phyloP scores from a whole-genome alignment of 2,329 filamentous ascomycete species.

The Alternaria arborescens region DNA sequence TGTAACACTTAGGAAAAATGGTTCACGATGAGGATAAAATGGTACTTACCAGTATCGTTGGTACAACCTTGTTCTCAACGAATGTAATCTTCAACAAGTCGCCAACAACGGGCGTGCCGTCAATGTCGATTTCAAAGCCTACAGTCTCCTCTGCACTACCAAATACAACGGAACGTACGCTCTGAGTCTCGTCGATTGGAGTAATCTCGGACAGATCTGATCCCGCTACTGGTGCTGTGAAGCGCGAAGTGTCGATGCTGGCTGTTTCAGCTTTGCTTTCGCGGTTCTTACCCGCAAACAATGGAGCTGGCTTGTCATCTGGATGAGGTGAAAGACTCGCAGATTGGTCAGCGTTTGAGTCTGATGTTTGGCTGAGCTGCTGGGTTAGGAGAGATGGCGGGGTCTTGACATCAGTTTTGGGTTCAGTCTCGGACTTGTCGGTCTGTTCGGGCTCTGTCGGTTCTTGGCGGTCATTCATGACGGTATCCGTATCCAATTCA shows the following conservation, averaged over 20 bases:
- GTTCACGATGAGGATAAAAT: background rate
- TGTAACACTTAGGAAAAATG: slow-evolving; percentile 48
- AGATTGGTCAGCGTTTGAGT: slow-evolving; percentile 38
- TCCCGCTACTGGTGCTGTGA: slow-evolving; percentile 37
- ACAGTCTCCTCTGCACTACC: slow-evolving; percentile 41
- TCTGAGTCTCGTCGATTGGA: slow-evolving; percentile 49
- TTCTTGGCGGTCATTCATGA: slow-evolving; percentile 53
- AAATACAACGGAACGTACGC: slow-evolving; percentile 47
- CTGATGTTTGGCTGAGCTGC: slow-evolving; percentile 48
- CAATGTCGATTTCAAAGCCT: slow-evolving; percentile 66
- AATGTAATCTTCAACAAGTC: slow-evolving; percentile 97
- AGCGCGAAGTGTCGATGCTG: slow-evolving; percentile 41
- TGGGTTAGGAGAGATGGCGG: slow-evolving; percentile 54
- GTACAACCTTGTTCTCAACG: slow-evolving; percentile 91
- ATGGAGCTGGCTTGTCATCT: slow-evolving; percentile 73
- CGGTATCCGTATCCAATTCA: slow-evolving; percentile 66
- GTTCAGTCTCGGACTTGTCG: slow-evolving; percentile 34
- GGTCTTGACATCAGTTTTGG: slow-evolving; percentile 44
- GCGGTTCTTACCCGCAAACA: slow-evolving; percentile 61
- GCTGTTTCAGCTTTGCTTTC: slow-evolving; percentile 38
- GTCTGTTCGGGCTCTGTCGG: slow-evolving; percentile 24
- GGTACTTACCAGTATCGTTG: slow-evolving; percentile 84
- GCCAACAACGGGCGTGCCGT: slow-evolving; percentile 83
- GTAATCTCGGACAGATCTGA: slow-evolving; percentile 47
- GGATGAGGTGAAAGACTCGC: slow-evolving; percentile 62